phyloP scores from a whole-genome alignment of 2,329 filamentous ascomycete species.

The Gaeumannomyces tritici region DNA sequence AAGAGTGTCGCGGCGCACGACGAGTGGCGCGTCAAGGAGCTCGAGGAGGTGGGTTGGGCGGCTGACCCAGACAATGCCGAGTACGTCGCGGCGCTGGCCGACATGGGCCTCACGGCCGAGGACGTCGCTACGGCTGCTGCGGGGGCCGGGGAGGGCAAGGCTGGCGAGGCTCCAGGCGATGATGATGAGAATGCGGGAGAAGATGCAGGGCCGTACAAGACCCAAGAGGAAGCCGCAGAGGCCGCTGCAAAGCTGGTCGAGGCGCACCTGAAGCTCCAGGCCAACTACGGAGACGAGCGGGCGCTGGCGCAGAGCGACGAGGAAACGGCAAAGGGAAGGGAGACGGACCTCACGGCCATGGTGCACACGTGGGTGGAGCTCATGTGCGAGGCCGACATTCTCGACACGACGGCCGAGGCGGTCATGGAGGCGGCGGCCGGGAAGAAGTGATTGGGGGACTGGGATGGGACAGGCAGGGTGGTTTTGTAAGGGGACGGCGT shows the following conservation, averaged over 20 bases:
- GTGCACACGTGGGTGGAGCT: slow-evolving; percentile 49
- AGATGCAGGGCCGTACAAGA: background rate
- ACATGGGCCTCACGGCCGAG: slow-evolving; percentile 18
- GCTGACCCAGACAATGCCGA: slow-evolving; percentile 6
- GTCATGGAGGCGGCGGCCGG: too few relatives aligned
- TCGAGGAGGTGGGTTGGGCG: slow-evolving; percentile 6
- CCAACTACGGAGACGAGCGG: slow-evolving; percentile 38
- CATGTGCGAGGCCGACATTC: background rate
- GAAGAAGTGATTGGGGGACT: background rate
- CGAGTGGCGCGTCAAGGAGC: slow-evolving; percentile 2
- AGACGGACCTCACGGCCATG: slow-evolving; percentile 60
- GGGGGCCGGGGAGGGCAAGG: background rate
- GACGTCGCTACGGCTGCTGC: slow-evolving; percentile 14
- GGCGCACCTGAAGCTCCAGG: slow-evolving; percentile 31
- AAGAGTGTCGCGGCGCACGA: slow-evolving; percentile 13
- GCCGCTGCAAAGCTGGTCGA: slow-evolving; percentile 24
- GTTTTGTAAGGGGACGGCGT: background rate
- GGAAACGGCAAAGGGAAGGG: slow-evolving; percentile 41
- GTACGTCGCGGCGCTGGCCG: slow-evolving; percentile 10
- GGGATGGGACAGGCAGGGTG: background rate
- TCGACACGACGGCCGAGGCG: background rate
- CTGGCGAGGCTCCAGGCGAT: background rate
- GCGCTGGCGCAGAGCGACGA: slow-evolving; percentile 35
- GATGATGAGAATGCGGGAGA: background rate
- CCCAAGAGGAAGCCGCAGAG: slow-evolving; percentile 17